Evolutionary conservation across 306 rosid species (phyloP).

Genomic region (Trifolium subterraneum): DNA sequence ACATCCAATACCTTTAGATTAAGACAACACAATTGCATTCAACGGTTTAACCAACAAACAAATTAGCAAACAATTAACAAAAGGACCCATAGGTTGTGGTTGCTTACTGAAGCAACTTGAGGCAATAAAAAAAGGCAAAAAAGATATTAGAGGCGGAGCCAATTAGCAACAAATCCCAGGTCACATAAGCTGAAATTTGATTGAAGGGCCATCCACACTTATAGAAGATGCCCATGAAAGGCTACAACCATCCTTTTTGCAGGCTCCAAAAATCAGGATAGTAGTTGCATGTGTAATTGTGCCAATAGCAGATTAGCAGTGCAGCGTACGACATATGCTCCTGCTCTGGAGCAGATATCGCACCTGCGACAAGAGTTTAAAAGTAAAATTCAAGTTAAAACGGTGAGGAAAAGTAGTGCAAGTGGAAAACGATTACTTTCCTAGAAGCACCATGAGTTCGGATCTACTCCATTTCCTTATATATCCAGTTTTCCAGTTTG

Average conservation of each 20-base stretch:
- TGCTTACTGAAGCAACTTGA: constrained; percentile 99
- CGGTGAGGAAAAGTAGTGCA: constrained; percentile 43
- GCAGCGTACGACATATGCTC: constrained; percentile 99
- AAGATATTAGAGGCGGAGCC: constrained; percentile 92
- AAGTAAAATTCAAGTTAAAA: constrained; percentile 49
- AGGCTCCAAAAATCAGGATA: constrained; percentile 97
- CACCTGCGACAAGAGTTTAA: constrained; percentile 99
- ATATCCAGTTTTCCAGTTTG: background rate
- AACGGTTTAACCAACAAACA: constrained; percentile 33
- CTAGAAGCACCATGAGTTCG: constrained; percentile 17
- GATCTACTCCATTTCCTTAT: background rate
- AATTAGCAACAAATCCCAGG: constrained; percentile 90
- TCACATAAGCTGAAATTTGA: constrained; percentile 95
- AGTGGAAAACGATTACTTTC: constrained; percentile 48
- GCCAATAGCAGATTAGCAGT: constrained; percentile 94
- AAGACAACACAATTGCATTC: constrained; percentile 37
- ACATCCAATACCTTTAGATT: constrained; percentile 32
- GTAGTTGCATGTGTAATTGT: constrained; percentile 93
- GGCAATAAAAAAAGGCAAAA: constrained; percentile 93
- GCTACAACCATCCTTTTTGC: constrained; percentile 99
- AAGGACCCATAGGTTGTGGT: constrained; percentile 85
- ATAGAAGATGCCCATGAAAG: constrained; percentile 96
- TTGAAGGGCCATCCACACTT: constrained; percentile 90
- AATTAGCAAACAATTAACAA: constrained; percentile 48
- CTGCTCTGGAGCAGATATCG: constrained; percentile 99